These are phyloP conservation scores for Apiospora rasikravindrae DNA, from an alignment of 2,329 filamentous ascomycete species.

Conservation along the genomic window DNA sequence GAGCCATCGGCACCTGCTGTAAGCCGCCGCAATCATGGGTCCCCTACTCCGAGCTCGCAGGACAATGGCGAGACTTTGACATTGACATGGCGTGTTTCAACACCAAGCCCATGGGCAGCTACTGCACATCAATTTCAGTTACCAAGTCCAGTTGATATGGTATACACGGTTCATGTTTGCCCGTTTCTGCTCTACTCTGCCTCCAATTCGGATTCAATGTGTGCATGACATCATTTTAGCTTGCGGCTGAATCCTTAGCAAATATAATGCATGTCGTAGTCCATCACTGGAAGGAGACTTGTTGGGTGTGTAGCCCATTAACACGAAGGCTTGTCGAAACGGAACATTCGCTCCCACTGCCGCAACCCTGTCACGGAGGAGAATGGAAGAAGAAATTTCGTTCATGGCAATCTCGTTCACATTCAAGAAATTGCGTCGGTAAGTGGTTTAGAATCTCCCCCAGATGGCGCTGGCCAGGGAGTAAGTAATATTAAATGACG, in stretches of 20 bases:
- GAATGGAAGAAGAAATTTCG: background rate
- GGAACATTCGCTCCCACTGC: background rate
- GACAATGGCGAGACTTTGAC: background rate
- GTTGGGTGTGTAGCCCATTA: background rate
- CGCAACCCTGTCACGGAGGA: background rate
- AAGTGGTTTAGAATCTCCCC: background rate
- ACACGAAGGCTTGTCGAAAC: background rate
- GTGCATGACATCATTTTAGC: background rate
- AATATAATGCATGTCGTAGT: background rate
- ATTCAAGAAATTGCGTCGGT: background rate
- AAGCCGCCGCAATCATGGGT: background rate
- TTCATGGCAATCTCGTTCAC: background rate
- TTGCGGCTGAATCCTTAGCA: background rate
- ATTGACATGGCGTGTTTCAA: constrained; percentile 10
- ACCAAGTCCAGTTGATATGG: background rate
- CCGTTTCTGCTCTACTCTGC: background rate
- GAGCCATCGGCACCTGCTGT: constrained; percentile 10
- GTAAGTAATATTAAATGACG: constrained; percentile 13
- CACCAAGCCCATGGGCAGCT: background rate
- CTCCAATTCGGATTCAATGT: background rate
- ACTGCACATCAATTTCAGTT: background rate
- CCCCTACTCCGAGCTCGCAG: constrained; percentile 10
- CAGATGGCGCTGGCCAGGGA: background rate
- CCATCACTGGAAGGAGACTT: background rate
- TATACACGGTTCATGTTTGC: background rate